phyloP scores from a whole-genome alignment of 1,284 basidiomycete species.

The Moesziomyces sp. region DNA sequence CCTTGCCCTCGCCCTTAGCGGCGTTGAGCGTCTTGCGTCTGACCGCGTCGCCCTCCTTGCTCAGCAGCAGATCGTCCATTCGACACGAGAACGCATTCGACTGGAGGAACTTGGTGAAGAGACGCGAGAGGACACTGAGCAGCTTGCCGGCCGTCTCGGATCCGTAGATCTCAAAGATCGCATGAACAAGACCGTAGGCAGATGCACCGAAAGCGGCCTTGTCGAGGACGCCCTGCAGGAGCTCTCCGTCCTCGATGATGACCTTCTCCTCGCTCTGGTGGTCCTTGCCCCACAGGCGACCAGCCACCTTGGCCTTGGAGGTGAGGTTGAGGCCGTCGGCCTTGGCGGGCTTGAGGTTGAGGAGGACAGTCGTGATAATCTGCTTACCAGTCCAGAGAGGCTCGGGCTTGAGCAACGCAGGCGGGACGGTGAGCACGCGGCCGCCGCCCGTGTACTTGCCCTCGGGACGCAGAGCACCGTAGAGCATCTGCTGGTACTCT shows the following conservation, averaged over 20 bases:
- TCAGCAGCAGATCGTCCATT: constrained; percentile 96
- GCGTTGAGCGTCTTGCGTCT: constrained; percentile 78
- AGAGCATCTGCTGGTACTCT: constrained; percentile 95
- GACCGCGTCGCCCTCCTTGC: constrained; percentile 79
- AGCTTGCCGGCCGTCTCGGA: constrained; percentile 88
- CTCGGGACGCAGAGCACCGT: constrained; percentile 92
- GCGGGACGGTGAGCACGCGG: constrained; percentile 84
- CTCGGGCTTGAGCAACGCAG: constrained; percentile 88
- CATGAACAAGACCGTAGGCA: constrained; percentile 95
- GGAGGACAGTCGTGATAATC: constrained; percentile 75
- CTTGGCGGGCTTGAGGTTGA: constrained; percentile 85
- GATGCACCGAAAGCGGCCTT: constrained; percentile 97
- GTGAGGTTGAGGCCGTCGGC: constrained; percentile 86
- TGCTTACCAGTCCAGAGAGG: constrained; percentile 99
- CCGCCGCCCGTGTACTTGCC: constrained; percentile 77
- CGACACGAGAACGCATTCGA: constrained; percentile 97
- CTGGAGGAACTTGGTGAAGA: constrained; percentile 97
- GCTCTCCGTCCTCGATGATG: constrained; percentile 90
- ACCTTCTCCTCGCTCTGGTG: constrained; percentile 81
- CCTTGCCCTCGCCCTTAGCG: constrained; percentile 80
- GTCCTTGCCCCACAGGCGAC: constrained; percentile 77
- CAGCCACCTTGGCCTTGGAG: constrained; percentile 85
- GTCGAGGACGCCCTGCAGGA: constrained; percentile 92
- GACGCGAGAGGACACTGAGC: constrained; percentile 88
- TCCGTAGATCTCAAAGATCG: constrained; percentile 98